Evolutionary conservation across 2,329 filamentous ascomycete species (phyloP).

Genomic region (Teratosphaeria zuluensis): DNA sequence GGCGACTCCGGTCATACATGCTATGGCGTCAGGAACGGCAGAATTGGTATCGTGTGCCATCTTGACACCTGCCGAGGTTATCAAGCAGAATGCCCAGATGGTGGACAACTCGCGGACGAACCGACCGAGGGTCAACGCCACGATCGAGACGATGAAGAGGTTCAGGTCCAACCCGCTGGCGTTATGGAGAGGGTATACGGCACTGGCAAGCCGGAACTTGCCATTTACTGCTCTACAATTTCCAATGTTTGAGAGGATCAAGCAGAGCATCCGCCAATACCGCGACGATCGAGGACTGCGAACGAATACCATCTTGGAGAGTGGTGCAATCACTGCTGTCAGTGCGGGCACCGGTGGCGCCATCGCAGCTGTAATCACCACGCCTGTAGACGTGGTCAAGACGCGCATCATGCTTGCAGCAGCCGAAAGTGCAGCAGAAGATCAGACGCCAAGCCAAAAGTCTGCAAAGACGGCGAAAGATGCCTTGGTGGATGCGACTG

Average conservation of each 20-base stretch:
- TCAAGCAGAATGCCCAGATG: conserved; percentile 93
- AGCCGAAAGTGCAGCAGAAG: conserved; percentile 26
- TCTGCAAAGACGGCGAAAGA: conserved; percentile 14
- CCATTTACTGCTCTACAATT: conserved; percentile 86
- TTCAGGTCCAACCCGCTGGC: conserved; percentile 49
- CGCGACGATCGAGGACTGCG: conserved; percentile 30
- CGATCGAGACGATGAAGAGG: conserved; percentile 46
- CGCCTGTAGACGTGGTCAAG: conserved; percentile 82
- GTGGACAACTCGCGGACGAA: conserved; percentile 37
- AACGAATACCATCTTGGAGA: conserved; percentile 48
- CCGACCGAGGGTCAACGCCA: conserved; percentile 34
- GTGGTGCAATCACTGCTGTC: conserved; percentile 58
- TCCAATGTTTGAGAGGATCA: conserved; percentile 69
- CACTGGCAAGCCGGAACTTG: conserved; percentile 70
- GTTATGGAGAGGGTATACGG: conserved; percentile 64
- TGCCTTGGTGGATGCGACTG: conserved; percentile 31
- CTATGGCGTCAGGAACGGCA: conserved; percentile 61
- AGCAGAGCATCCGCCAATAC: conserved; percentile 41
- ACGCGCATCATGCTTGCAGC: conserved; percentile 76
- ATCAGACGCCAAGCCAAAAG: conserved; percentile 5
- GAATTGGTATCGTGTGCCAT: conserved; percentile 81
- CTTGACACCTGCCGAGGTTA: conserved; percentile 77
- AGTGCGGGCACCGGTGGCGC: conserved; percentile 67
- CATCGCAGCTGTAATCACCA: conserved; percentile 70
- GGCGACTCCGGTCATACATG: conserved; percentile 61